A percentile compares a stretch with the other conserved stretches of the same genome.
These are phyloP conservation scores for Fusarium sp. DNA, from an alignment of 2,329 filamentous ascomycete genomes.

Conservation along the genomic window DNA sequence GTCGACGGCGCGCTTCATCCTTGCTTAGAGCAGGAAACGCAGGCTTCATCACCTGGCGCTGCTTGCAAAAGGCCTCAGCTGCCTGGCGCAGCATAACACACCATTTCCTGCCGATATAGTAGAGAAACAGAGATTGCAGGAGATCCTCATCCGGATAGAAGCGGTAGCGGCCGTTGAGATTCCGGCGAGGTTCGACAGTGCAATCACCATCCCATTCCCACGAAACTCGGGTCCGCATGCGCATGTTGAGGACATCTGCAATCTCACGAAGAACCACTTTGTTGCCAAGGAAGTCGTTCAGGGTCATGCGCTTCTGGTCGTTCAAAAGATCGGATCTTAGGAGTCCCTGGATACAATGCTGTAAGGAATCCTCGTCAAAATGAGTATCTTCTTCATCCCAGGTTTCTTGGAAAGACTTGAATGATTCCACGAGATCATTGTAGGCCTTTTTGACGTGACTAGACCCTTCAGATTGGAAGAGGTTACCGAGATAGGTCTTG, in stretches of 20 bases:
- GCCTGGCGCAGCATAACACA: neutral
- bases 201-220: neutral
- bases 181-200: neutral
- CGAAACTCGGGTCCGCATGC: neutral
- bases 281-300: neutral
- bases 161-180: constrained; percentile 1
- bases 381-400: neutral
- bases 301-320: neutral
- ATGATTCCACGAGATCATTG: neutral
- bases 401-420: neutral
- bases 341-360: neutral
- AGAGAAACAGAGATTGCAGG: neutral
- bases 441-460: neutral
- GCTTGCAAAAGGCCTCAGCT: neutral
- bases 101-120: neutral
- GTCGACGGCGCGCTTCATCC: neutral
- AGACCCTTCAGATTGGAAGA: neutral
- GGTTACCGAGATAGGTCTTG: neutral
- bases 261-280: neutral
- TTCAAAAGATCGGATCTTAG: neutral
- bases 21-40: neutral
- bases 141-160: neutral
- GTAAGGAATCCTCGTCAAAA: neutral
- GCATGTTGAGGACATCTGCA: neutral
- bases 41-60: neutral